These are phyloP conservation scores for Arctostaphylos glauca DNA, from an alignment of 148 eudicot species.

Conservation along the genomic window DNA sequence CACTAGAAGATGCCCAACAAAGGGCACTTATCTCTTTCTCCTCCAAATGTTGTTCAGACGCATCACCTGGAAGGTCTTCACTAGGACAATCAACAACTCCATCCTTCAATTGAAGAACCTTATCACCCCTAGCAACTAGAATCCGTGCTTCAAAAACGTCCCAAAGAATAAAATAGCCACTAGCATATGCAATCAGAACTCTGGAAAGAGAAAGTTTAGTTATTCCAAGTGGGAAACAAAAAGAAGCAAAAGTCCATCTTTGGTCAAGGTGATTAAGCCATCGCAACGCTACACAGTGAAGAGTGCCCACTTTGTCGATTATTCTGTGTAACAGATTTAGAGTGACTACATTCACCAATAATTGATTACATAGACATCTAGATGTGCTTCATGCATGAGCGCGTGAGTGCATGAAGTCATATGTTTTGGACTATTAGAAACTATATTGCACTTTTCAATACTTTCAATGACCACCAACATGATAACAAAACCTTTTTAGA, in stretches of 20 bases:
- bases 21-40: constrained; percentile 77
- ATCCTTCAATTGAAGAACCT: constrained; percentile 52
- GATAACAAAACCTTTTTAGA: too few species aligned
- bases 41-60: constrained; percentile 37
- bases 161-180: constrained; percentile 61
- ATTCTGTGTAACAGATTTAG: background rate
- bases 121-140: constrained; percentile 58
- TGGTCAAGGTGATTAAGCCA: background rate
- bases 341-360: background rate
- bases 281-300: background rate
- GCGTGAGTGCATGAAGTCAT: background rate
- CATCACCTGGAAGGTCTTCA: constrained; percentile 28
- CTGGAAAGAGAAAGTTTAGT: constrained; percentile 28
- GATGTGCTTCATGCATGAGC: background rate
- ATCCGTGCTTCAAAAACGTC: constrained; percentile 56
- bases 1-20: constrained; percentile 73
- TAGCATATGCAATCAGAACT: constrained; percentile 56
- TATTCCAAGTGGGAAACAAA: background rate
- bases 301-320: background rate
- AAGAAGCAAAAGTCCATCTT: background rate
- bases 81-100: constrained; percentile 34
- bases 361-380: background rate
- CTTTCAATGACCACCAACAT: too few species aligned
- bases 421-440: background rate
- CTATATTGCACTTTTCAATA: too few species aligned